Conservation (phyloP, 331 rosid species). For the Pyrus hybrid region DNA sequence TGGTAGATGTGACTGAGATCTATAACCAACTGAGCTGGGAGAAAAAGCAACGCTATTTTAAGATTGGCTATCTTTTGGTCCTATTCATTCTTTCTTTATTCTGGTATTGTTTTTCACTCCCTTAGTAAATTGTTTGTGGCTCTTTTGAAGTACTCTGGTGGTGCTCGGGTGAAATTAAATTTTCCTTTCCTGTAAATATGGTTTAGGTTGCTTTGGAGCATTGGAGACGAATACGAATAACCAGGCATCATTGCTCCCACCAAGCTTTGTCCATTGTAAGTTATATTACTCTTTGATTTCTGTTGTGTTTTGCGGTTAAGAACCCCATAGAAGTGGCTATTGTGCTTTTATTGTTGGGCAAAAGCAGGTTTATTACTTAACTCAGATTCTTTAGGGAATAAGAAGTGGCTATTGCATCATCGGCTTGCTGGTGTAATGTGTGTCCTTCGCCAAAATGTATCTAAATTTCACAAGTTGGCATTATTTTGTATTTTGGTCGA, state of each 20-base stretch:
- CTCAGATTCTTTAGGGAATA: background rate
- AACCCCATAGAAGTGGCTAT: background rate
- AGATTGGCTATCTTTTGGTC: conserved; percentile 41
- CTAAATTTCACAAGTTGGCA: background rate
- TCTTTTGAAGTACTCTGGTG: conserved; percentile 2
- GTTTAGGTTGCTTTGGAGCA: conserved; percentile 54
- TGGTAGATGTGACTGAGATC: conserved; percentile 82
- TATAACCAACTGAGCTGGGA: conserved; percentile 59
- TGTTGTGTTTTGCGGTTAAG: background rate
- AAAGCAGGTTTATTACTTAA: background rate
- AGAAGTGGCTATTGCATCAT: background rate
- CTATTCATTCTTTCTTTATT: conserved; percentile 44
- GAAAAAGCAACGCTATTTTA: conserved; percentile 52
- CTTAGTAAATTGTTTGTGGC: background rate
- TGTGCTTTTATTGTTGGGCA: background rate
- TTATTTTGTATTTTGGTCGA: background rate
- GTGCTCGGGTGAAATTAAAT: conserved; percentile 5
- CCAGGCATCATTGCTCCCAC: conserved; percentile 7
- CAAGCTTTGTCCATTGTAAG: conserved; percentile 22
- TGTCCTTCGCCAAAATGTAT: background rate
- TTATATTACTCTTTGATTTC: conserved; percentile 1
- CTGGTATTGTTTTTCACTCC: conserved; percentile 40
- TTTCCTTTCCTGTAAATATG: conserved; percentile 12
- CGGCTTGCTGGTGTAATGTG: background rate
- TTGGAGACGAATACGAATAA: conserved; percentile 36